Evolutionary conservation across 495 filamentous ascomycete species (phyloP).

Genomic region (Elaphomyces granulatus): DNA sequence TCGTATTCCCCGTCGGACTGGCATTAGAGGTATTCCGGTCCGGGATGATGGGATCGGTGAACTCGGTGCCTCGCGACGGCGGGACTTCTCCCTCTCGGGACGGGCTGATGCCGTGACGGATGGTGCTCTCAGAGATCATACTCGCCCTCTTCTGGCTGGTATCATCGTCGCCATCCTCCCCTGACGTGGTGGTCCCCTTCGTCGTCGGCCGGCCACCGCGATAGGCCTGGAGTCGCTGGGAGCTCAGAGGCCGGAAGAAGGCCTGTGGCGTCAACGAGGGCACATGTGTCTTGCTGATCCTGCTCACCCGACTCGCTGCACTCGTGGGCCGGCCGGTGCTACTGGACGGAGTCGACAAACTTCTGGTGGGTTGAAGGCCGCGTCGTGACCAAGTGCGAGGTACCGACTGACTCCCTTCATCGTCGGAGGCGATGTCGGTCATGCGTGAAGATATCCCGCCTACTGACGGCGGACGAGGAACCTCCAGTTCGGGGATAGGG

Average conservation of each 20-base stretch:
- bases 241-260: slow-evolving; percentile 95
- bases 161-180: slow-evolving; percentile 31
- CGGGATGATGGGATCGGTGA: slow-evolving; percentile 47
- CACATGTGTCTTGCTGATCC: slow-evolving; percentile 76
- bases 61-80: slow-evolving; percentile 65
- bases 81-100: slow-evolving; percentile 45
- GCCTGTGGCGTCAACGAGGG: slow-evolving; percentile 76
- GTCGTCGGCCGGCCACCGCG: slow-evolving; percentile 44
- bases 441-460: slow-evolving; percentile 69
- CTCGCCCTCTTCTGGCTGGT: slow-evolving; percentile 33
- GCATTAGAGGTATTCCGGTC: slow-evolving; percentile 61
- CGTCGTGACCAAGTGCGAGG: slow-evolving; percentile 29
- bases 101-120: slow-evolving; percentile 23
- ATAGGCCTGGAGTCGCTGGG: slow-evolving; percentile 85
- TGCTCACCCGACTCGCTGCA: slow-evolving; percentile 53
- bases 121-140: slow-evolving; percentile 33
- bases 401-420: slow-evolving; percentile 30
- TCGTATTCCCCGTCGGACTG: slow-evolving; percentile 54
- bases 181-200: slow-evolving; percentile 26
- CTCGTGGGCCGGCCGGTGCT: slow-evolving; percentile 41
- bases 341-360: slow-evolving; percentile 18
- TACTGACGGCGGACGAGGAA: slow-evolving; percentile 33
- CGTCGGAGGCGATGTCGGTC: slow-evolving; percentile 56
- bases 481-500: slow-evolving; percentile 13
- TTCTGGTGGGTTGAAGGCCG: slow-evolving; percentile 29